phyloP scores from a whole-genome alignment of 805 yeast species.

The Isabelozyma gotoi region DNA sequence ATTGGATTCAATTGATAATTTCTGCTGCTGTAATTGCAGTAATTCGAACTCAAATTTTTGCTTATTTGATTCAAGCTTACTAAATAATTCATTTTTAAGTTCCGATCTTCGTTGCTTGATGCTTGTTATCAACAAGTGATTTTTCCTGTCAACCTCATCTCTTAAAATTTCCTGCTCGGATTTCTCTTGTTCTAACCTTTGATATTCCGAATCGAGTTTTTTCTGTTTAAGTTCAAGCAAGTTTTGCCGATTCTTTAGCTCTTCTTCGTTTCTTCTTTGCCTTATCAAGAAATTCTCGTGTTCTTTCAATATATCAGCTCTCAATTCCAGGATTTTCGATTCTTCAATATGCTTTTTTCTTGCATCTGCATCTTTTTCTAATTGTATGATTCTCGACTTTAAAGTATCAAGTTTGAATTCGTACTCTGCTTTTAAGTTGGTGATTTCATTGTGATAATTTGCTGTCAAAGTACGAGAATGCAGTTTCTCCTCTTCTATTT shows the following conservation, averaged over 20 bases:
- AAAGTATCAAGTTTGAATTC: neutral
- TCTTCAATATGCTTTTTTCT: constrained; percentile 4
- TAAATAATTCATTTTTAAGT: neutral
- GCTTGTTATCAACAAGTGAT: constrained; percentile 1
- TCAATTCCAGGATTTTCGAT: constrained; percentile 6
- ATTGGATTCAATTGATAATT: constrained; percentile 6
- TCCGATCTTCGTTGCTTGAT: neutral
- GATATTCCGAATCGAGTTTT: neutral
- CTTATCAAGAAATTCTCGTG: constrained; percentile 4
- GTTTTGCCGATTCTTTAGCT: constrained; percentile 1
- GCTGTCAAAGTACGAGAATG: constrained; percentile 1
- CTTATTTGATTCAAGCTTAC: neutral
- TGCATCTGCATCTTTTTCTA: constrained; percentile 1
- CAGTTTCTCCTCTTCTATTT: constrained; percentile 5
- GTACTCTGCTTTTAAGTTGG: constrained; percentile 1
- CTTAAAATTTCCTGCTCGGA: neutral
- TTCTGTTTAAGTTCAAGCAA: neutral
- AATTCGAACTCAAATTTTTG: neutral
- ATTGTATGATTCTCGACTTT: neutral
- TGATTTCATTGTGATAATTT: constrained; percentile 1
- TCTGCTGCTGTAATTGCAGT: constrained; percentile 7
- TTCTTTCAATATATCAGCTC: constrained; percentile 2
- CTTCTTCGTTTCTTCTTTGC: constrained; percentile 8
- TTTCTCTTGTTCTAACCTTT: constrained; percentile 1
- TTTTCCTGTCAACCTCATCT: constrained; percentile 8